These are phyloP conservation scores for Penicillium ochrochloron DNA, from an alignment of 495 filamentous ascomycete genomes.

Conservation along the genomic window DNA sequence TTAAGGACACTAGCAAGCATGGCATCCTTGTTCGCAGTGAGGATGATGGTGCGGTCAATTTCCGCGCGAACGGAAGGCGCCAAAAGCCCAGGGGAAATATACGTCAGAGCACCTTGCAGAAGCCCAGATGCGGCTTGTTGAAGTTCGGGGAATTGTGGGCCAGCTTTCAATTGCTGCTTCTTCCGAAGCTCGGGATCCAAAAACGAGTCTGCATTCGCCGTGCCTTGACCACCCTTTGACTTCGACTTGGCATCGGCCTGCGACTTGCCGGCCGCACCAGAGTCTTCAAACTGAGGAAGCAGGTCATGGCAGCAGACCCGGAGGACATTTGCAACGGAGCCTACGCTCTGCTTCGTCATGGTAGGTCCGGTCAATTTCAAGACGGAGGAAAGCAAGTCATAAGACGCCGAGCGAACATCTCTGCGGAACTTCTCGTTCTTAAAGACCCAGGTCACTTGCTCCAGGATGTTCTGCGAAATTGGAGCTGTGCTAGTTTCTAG, in stretches of 20 bases:
- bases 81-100: slow-evolving; percentile 63
- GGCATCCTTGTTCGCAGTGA: slow-evolving; percentile 64
- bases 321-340: slow-evolving; percentile 60
- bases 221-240: slow-evolving; percentile 40
- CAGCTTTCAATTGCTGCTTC: slow-evolving; percentile 23
- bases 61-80: slow-evolving; percentile 66
- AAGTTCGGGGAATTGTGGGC: slow-evolving; percentile 34
- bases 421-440: slow-evolving; percentile 59
- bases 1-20: slow-evolving; percentile 82
- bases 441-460: slow-evolving; percentile 72
- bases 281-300: slow-evolving; percentile 48
- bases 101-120: slow-evolving; percentile 63
- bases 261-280: slow-evolving; percentile 29
- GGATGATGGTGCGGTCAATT: slow-evolving; percentile 78
- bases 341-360: slow-evolving; percentile 63
- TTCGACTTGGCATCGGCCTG: slow-evolving; percentile 40
- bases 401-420: slow-evolving; percentile 63
- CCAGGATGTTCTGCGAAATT: slow-evolving; percentile 61
- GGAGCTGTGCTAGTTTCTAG: slow-evolving; percentile 58
- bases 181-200: slow-evolving; percentile 46
- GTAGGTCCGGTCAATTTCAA: slow-evolving; percentile 65
- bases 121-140: slow-evolving; percentile 58
- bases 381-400: slow-evolving; percentile 58
- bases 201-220: slow-evolving; percentile 61
- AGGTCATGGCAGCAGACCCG: slow-evolving; percentile 68